Evolutionary conservation across 2,329 filamentous ascomycete genomes (phyloP), one percentile per base, ranked within the genome.

Genomic region (Madurella fahalii): DNA sequence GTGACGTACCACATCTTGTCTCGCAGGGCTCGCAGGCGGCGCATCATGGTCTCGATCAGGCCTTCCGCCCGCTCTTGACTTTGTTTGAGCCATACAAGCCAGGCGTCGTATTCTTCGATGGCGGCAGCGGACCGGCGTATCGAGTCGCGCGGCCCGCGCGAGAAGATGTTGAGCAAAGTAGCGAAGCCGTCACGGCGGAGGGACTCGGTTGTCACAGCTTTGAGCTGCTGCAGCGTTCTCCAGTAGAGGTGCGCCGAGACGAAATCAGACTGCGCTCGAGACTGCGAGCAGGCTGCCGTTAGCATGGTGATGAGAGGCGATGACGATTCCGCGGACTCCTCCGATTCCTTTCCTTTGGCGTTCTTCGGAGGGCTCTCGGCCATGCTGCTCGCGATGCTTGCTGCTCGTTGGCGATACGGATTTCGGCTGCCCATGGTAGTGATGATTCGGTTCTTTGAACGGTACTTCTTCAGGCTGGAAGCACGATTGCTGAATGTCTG

Each of bases 1-100:
- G 89, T 93, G 57, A 94, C 89, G 68, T 95, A 99, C 94, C 94
- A 99, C 89, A 97, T 96, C 77, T 97, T 97, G 69, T 96, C 89
- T 41, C 94, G 84, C 40, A 96, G 78, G 18, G 87, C 85, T 54
- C 85, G 83, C 39, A 94, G 78, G 5, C 83, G 83, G 55, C 79
- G 78, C 78, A 90, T 87, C 82, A 90, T 89, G 5, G 83, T 78
- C 40, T 90, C 86, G 37, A 92, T 85, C 12, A 84, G 80, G 2
- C 79, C 80, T 63, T 93, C 89, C 46, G 91, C 85, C 2, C 87
- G 82, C 64, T 90, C 87, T 64, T 93, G 85, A 20, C 86, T 90
- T 62, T 90, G 88, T 65, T 90, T 90, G 17, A 95, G 78, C 82
- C 87, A 91, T 12, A 92, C 83, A 32, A 93, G 82, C 87, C 87